Evolutionary conservation across 78 protist species (phyloP).

Genomic region (Paratrimastix pyriformis): DNA sequence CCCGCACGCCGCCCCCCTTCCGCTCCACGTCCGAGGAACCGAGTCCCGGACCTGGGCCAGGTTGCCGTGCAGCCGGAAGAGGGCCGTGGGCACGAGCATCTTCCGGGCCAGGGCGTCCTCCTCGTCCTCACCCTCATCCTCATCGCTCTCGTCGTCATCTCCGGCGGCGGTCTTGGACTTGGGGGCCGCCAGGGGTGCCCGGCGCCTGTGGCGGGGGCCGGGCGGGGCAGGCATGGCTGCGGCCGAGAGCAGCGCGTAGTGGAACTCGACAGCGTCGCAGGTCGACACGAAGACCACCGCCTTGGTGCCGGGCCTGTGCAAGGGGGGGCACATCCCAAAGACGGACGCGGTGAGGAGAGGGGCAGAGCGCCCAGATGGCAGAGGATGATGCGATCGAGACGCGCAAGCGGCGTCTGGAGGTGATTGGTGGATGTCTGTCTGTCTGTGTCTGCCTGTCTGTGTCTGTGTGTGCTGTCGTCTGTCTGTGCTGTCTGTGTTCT

Average conservation of each 20-base stretch:
- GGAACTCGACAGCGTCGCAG: conserved; percentile 43
- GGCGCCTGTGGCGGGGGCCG: not conserved
- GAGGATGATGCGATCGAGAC: no score
- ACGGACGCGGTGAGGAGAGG: no score
- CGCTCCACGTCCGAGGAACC: no score
- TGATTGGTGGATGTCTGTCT: no score
- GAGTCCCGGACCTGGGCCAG: conserved; percentile 55
- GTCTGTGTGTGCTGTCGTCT: no score
- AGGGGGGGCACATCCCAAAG: no score
- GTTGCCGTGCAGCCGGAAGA: conserved; percentile 65
- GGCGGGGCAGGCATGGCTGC: not conserved
- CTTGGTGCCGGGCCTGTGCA: no score
- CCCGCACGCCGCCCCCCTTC: no score
- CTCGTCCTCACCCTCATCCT: not conserved
- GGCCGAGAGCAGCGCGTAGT: not conserved
- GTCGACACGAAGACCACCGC: conserved; percentile 36
- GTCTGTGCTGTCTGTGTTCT: no score
- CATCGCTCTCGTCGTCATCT: not conserved
- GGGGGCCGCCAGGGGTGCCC: not conserved
- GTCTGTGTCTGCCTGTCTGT: no score
- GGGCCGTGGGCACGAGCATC: not conserved
- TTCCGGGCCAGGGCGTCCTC: not conserved
- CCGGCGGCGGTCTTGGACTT: not conserved
- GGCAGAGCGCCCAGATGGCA: no score
- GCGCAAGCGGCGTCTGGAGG: no score